phyloP scores from a whole-genome alignment of 106 monocot genomes.

The Xerophyta viscosa region DNA sequence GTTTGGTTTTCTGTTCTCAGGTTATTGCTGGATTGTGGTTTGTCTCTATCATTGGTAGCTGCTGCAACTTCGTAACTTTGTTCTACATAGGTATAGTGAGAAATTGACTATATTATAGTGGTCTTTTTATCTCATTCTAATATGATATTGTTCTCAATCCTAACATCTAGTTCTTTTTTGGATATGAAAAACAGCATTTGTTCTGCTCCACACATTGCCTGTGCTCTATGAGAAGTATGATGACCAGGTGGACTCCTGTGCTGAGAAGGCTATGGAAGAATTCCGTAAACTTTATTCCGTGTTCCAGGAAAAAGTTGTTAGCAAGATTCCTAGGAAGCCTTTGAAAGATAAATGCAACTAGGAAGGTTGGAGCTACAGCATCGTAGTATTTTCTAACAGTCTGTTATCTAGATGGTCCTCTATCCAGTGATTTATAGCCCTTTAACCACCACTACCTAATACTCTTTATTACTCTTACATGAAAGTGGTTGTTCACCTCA shows the following conservation, averaged over 20 bases:
- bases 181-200: slow-evolving; percentile 40
- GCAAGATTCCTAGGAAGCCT: slow-evolving; percentile 64
- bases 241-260: slow-evolving; percentile 70
- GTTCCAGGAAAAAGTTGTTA: slow-evolving; percentile 50
- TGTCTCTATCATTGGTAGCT: slow-evolving; percentile 59
- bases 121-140: neutral
- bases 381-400: too few relatives aligned
- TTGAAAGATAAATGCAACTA: slow-evolving; percentile 64
- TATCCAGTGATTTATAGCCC: too few relatives aligned
- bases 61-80: slow-evolving; percentile 74
- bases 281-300: slow-evolving; percentile 62
- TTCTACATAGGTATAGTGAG: slow-evolving; percentile 61
- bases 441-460: too few relatives aligned
- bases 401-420: too few relatives aligned
- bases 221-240: slow-evolving; percentile 84
- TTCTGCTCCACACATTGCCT: slow-evolving; percentile 68
- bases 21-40: slow-evolving; percentile 77
- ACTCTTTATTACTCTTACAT: too few relatives aligned
- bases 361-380: slow-evolving; percentile 5
- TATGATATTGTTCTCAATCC: neutral
- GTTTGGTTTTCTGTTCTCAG: slow-evolving; percentile 20
- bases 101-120: neutral
- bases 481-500: too few relatives aligned
- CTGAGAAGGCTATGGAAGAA: slow-evolving; percentile 54
- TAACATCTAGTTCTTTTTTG: neutral